Evolutionary conservation across 1,139 yeast species (phyloP).

Genomic region (Suhomyces wounanorum): DNA sequence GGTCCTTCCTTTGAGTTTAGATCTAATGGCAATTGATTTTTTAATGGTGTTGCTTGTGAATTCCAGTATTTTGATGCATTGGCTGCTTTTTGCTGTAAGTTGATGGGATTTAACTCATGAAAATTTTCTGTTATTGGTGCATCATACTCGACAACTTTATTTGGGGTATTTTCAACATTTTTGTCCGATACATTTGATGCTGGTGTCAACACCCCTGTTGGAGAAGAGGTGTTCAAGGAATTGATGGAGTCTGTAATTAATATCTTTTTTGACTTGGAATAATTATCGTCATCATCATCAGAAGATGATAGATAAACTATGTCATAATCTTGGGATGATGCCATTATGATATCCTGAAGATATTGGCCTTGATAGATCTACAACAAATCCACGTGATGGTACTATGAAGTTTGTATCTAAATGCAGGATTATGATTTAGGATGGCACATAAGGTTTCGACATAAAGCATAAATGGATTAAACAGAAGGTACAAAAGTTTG

Average conservation of each 20-base stretch:
- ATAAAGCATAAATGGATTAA: too few species aligned
- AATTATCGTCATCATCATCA: not conserved
- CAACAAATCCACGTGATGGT: not conserved
- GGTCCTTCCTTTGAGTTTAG: not conserved
- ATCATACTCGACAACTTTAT: not conserved
- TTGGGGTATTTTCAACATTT: not conserved
- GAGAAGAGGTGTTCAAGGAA: not conserved
- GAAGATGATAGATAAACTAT: slow-evolving; percentile 11
- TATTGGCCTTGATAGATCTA: not conserved
- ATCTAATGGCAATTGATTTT: too few species aligned
- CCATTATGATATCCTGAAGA: not conserved
- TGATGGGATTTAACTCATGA: not conserved
- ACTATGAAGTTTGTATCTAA: too few species aligned
- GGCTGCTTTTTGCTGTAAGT: not conserved
- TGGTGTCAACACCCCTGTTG: not conserved
- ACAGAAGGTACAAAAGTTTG: too few species aligned
- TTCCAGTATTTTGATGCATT: not conserved
- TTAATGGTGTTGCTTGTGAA: too few species aligned
- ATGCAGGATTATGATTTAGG: too few species aligned
- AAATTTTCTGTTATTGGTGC: not conserved
- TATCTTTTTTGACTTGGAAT: not conserved
- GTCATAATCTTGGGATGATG: slow-evolving; percentile 1
- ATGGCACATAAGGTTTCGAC: too few species aligned
- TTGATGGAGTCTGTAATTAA: not conserved
- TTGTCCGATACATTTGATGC: not conserved